Evolutionary conservation across 2,329 filamentous ascomycete species (phyloP).

Genomic region (Biscogniauxia mediterranea): DNA sequence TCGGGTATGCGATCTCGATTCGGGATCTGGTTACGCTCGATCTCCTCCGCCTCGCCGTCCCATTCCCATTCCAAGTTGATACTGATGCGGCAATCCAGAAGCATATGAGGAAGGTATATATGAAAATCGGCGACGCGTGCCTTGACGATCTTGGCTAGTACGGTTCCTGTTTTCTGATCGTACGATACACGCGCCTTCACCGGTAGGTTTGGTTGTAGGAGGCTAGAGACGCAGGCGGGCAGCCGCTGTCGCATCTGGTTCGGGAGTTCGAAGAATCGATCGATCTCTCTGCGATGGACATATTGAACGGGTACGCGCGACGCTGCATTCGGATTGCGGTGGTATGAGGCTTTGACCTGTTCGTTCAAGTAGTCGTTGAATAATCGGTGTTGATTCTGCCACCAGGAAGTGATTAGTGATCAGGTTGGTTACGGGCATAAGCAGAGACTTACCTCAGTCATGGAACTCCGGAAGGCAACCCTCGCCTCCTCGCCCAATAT

Average conservation of each 20-base stretch:
- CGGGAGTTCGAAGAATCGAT: slow-evolving; percentile 79
- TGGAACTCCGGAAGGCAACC: slow-evolving; percentile 77
- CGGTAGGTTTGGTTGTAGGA: slow-evolving; percentile 55
- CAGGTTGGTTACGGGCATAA: not conserved
- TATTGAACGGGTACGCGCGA: slow-evolving; percentile 69
- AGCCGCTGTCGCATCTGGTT: slow-evolving; percentile 56
- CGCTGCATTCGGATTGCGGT: slow-evolving; percentile 48
- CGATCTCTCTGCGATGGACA: slow-evolving; percentile 76
- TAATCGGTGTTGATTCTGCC: slow-evolving; percentile 71
- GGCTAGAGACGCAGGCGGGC: slow-evolving; percentile 61
- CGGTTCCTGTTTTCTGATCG: slow-evolving; percentile 67
- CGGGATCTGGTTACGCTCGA: slow-evolving; percentile 41
- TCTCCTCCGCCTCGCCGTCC: slow-evolving; percentile 63
- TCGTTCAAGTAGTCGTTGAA: slow-evolving; percentile 85
- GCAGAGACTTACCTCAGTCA: slow-evolving; percentile 70
- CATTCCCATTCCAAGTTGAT: slow-evolving; percentile 93
- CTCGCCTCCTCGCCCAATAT: slow-evolving; percentile 61
- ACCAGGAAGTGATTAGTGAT: slow-evolving; percentile 1
- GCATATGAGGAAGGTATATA: slow-evolving; percentile 71
- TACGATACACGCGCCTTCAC: slow-evolving; percentile 72
- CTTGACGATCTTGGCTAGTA: slow-evolving; percentile 87
- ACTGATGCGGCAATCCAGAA: slow-evolving; percentile 89
- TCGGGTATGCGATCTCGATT: slow-evolving; percentile 49
- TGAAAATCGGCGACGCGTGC: slow-evolving; percentile 85
- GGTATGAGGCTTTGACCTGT: slow-evolving; percentile 57